Conservation (phyloP, 129 eudicot species). For the Helianthus tuberosus region DNA sequence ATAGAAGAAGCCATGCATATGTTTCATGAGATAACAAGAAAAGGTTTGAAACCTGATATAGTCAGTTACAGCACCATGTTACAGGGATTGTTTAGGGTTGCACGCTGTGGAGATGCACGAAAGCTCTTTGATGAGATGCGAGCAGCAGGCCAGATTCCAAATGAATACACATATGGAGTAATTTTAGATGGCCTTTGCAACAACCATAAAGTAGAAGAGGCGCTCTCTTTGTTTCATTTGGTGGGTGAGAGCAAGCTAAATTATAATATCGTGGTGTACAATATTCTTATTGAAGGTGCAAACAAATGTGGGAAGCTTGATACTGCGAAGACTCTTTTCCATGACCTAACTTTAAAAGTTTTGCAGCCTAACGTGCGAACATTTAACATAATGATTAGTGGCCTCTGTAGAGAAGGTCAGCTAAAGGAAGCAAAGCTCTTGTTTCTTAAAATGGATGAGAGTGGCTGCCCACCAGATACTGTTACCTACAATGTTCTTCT, state of each 20-base stretch:
- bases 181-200: conserved; percentile 24
- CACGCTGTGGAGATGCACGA: conserved; percentile 1
- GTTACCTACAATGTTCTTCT: too few species aligned
- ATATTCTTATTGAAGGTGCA: too few species aligned
- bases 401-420: too few species aligned
- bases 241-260: conserved; percentile 18
- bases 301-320: too few species aligned
- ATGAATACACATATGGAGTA: not conserved
- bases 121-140: conserved; percentile 14
- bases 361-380: too few species aligned
- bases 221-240: conserved; percentile 1
- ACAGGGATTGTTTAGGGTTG: not conserved
- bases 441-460: too few species aligned
- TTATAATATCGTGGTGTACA: not conserved
- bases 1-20: conserved; percentile 1
- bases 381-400: too few species aligned
- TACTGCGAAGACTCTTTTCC: too few species aligned
- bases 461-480: too few species aligned
- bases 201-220: conserved; percentile 13
- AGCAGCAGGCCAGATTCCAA: not conserved
- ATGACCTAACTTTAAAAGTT: too few species aligned
- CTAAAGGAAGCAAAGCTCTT: too few species aligned
- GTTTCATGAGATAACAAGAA: not conserved
- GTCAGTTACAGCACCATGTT: not conserved
- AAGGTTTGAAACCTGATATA: not conserved